phyloP scores from a whole-genome alignment of 192 early-diverging fungal genomes.

The Phlyctochytrium arcticum region DNA sequence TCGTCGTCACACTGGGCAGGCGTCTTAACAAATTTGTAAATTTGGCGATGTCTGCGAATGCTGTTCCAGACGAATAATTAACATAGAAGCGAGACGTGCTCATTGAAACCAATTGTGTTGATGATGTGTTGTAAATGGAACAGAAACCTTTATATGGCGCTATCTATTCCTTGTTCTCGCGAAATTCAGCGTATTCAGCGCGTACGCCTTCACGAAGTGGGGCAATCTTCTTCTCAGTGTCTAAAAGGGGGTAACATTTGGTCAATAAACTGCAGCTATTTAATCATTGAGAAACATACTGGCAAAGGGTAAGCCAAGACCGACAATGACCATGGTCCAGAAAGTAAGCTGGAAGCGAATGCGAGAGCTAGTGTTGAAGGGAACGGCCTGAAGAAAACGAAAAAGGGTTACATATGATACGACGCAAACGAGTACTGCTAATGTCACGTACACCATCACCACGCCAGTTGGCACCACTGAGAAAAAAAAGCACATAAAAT shows the following conservation, averaged over 20 bases:
- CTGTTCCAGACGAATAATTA: no score
- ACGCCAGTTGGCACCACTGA: conserved; percentile 15
- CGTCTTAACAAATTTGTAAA: no score
- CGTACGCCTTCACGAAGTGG: conserved; percentile 21
- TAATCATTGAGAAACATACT: conserved; percentile 7
- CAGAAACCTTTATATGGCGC: no score
- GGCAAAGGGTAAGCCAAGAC: conserved; percentile 25
- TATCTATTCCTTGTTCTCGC: no score
- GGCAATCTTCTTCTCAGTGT: conserved; percentile 31
- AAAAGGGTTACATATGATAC: neutral
- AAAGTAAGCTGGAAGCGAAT: conserved; percentile 15
- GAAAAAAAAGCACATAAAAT: neutral
- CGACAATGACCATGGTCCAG: conserved; percentile 17
- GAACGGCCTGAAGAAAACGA: conserved; percentile 14
- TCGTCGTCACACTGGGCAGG: no score
- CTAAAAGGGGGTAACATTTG: neutral
- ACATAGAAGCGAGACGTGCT: no score
- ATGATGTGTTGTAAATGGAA: no score
- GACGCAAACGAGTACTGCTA: neutral
- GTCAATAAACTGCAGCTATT: neutral
- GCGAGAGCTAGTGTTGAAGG: conserved; percentile 25
- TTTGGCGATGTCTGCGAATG: no score
- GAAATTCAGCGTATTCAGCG: conserved; percentile 2
- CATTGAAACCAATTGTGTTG: no score
- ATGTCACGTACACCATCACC: conserved; percentile 14